Conservation (phyloP, 2,329 filamentous ascomycete species). For the Neurospora sp. region DNA sequence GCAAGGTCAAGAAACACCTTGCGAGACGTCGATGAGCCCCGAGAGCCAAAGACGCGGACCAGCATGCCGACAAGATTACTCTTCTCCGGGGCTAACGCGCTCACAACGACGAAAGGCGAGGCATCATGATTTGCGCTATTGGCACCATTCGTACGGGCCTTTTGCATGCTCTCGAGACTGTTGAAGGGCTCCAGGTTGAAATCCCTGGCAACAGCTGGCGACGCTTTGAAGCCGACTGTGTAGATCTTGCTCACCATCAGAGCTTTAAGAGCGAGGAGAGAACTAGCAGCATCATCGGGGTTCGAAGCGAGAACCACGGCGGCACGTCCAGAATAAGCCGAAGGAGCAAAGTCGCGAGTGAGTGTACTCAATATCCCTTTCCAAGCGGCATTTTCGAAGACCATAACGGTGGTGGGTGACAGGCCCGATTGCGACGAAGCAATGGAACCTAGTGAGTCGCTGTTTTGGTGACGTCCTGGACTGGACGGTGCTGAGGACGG, state of each 20-base stretch:
- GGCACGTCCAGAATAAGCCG: conserved; percentile 66
- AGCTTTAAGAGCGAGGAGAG: conserved; percentile 69
- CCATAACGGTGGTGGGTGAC: conserved; percentile 43
- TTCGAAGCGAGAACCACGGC: conserved; percentile 67
- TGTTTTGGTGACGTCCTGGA: conserved; percentile 29
- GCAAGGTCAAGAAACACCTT: conserved; percentile 79
- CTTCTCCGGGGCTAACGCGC: conserved; percentile 69
- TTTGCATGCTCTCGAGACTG: conserved; percentile 54
- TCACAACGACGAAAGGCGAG: conserved; percentile 73
- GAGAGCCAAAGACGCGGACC: conserved; percentile 59
- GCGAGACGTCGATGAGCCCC: conserved; percentile 30
- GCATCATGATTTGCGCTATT: conserved; percentile 14
- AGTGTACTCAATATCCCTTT: conserved; percentile 76
- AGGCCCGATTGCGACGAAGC: conserved; percentile 25
- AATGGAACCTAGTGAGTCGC: conserved; percentile 13
- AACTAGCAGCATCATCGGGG: conserved; percentile 66
- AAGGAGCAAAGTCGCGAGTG: conserved; percentile 72
- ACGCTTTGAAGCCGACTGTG: conserved; percentile 69
- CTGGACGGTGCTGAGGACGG: conserved; percentile 40
- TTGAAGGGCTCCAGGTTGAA: conserved; percentile 73
- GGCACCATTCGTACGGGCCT: conserved; percentile 36
- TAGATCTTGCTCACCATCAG: conserved; percentile 71
- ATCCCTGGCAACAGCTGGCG: conserved; percentile 50
- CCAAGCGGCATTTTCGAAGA: conserved; percentile 79
- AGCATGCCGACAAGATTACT: conserved; percentile 69